Conservation (phyloP, 164 flowering plant genomes). For the Annona squamosa region DNA sequence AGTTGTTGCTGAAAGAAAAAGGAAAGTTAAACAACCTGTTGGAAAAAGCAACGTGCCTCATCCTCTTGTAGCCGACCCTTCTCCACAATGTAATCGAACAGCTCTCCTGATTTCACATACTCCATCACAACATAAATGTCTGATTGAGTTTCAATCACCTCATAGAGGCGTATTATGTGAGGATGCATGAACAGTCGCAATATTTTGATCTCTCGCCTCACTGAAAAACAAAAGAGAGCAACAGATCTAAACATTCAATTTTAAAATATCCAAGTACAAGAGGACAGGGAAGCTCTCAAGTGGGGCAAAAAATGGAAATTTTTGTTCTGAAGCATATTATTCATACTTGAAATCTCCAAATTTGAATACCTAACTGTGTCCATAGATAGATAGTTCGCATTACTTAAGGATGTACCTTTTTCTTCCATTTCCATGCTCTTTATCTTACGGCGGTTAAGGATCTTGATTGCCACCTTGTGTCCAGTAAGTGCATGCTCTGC, state of each 20-base stretch:
- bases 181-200: slow-evolving; percentile 37
- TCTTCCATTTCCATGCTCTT: slow-evolving; percentile 78
- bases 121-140: slow-evolving; percentile 43
- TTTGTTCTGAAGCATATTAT: not conserved
- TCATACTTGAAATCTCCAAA: not conserved
- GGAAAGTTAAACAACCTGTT: slow-evolving; percentile 23
- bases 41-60: slow-evolving; percentile 36
- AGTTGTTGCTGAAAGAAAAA: not conserved
- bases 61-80: slow-evolving; percentile 42
- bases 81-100: slow-evolving; percentile 39
- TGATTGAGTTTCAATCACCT: slow-evolving; percentile 33
- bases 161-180: slow-evolving; percentile 35
- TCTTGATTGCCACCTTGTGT: slow-evolving; percentile 76
- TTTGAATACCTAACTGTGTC: not conserved
- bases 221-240: slow-evolving; percentile 21
- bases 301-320: not conserved
- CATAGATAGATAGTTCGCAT: not conserved
- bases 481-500: slow-evolving; percentile 73
- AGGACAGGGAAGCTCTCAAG: not conserved
- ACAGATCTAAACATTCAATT: not conserved
- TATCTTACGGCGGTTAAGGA: slow-evolving; percentile 65
- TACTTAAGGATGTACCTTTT: slow-evolving; percentile 39
- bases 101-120: slow-evolving; percentile 39
- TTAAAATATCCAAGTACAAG: not conserved
- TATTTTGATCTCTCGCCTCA: slow-evolving; percentile 39